phyloP scores from a whole-genome alignment of 31 red algal genomes.

The Endocladia muricata region DNA sequence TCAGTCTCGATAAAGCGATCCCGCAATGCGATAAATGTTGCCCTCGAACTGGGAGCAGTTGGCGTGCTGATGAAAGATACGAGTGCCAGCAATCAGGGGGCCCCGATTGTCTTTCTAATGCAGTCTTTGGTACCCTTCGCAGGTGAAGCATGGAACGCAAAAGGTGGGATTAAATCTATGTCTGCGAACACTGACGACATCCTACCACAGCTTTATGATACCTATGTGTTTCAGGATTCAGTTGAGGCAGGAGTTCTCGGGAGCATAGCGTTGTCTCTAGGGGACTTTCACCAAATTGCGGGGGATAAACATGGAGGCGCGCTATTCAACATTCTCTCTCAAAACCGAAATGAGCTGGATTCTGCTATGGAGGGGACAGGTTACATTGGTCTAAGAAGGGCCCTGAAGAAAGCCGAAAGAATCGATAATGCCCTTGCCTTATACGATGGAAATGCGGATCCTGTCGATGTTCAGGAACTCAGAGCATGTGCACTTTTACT shows the following conservation, averaged over 20 bases:
- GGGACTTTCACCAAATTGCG: slow-evolving; percentile 5
- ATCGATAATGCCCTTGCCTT: slow-evolving; percentile 16
- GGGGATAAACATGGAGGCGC: not conserved
- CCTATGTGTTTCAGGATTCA: slow-evolving; percentile 6
- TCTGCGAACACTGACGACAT: slow-evolving; percentile 1
- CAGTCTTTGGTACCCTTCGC: slow-evolving; percentile 15
- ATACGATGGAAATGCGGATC: slow-evolving; percentile 15
- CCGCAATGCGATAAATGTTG: not conserved
- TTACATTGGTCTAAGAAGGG: slow-evolving; percentile 17
- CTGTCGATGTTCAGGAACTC: slow-evolving; percentile 16
- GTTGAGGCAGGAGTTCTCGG: slow-evolving; percentile 14
- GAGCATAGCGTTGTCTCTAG: not conserved
- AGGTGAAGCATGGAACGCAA: slow-evolving; percentile 15
- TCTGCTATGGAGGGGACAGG: not conserved
- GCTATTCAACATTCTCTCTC: not conserved
- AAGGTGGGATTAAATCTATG: not conserved
- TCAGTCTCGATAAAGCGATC: not conserved
- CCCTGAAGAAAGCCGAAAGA: slow-evolving; percentile 19
- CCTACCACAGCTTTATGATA: slow-evolving; percentile 9
- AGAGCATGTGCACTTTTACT: slow-evolving; percentile 8
- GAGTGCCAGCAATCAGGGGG: not conserved
- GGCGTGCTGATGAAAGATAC: slow-evolving; percentile 2
- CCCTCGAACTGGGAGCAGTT: slow-evolving; percentile 1
- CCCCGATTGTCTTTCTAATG: slow-evolving; percentile 14
- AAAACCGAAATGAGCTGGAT: not conserved